These are phyloP conservation scores for Protomyces gravidus DNA, from an alignment of 1,139 yeast genomes.

Conservation along the genomic window DNA sequence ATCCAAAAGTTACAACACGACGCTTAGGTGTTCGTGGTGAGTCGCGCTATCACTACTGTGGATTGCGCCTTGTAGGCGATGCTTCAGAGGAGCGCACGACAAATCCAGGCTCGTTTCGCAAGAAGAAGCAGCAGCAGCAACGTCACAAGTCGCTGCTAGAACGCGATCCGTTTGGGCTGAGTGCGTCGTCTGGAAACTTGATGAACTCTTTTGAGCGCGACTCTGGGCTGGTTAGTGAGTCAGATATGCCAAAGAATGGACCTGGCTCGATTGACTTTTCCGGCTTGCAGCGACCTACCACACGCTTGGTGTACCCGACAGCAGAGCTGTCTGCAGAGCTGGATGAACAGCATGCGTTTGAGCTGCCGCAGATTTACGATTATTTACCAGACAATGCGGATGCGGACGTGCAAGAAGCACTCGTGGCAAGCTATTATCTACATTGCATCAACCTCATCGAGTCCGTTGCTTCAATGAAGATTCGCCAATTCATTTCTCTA, in stretches of 20 bases:
- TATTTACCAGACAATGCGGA: slow-evolving; percentile 47
- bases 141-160: slow-evolving; percentile 4
- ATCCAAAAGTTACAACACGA: slow-evolving; percentile 73
- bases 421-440: slow-evolving; percentile 57
- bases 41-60: slow-evolving; percentile 87
- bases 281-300: slow-evolving; percentile 13
- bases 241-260: slow-evolving; percentile 8
- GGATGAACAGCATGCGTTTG: slow-evolving; percentile 28
- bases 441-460: slow-evolving; percentile 63
- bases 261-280: slow-evolving; percentile 19
- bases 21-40: slow-evolving; percentile 86
- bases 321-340: slow-evolving; percentile 32
- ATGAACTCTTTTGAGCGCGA: slow-evolving; percentile 13
- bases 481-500: slow-evolving; percentile 55
- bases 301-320: slow-evolving; percentile 19
- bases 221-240: not conserved
- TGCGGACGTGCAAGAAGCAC: slow-evolving; percentile 57
- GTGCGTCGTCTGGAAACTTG: slow-evolving; percentile 10
- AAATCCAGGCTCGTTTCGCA: slow-evolving; percentile 20
- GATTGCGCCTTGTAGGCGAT: slow-evolving; percentile 62
- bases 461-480: slow-evolving; percentile 62
- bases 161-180: slow-evolving; percentile 7
- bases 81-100: slow-evolving; percentile 33
- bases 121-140: slow-evolving; percentile 11
- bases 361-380: slow-evolving; percentile 33